Conservation (phyloP, 768 basidiomycete genomes). For the Amanita rubescens region DNA sequence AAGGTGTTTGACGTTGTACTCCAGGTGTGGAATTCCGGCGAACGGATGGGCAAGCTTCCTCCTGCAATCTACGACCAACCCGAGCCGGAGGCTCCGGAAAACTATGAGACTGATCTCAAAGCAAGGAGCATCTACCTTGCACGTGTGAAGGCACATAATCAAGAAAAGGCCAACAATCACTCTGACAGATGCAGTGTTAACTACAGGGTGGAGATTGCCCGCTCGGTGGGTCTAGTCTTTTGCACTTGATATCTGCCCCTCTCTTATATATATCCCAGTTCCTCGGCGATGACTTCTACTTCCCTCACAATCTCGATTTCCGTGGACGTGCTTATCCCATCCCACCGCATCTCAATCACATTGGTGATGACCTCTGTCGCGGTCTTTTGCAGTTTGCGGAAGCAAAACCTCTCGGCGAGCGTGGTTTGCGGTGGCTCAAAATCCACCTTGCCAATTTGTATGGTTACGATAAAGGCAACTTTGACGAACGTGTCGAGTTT, state of each 20-base stretch:
- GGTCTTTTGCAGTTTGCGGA: slow-evolving; percentile 82
- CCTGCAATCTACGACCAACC: slow-evolving; percentile 56
- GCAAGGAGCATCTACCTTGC: slow-evolving; percentile 46
- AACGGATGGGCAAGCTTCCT: slow-evolving; percentile 78
- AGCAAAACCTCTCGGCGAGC: slow-evolving; percentile 68
- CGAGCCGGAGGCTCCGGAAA: slow-evolving; percentile 52
- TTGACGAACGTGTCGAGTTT: slow-evolving; percentile 86
- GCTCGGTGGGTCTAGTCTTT: slow-evolving; percentile 51
- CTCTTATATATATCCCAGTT: slow-evolving; percentile 40
- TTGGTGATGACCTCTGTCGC: slow-evolving; percentile 90
- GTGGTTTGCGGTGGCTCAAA: slow-evolving; percentile 90
- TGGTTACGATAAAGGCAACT: slow-evolving; percentile 91
- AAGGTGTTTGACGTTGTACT: slow-evolving; percentile 69
- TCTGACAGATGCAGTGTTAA: slow-evolving; percentile 90
- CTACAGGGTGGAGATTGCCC: slow-evolving; percentile 94
- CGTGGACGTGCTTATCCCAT: slow-evolving; percentile 96
- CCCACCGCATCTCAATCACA: slow-evolving; percentile 91
- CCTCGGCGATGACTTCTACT: slow-evolving; percentile 80
- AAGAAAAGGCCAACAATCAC: slow-evolving; percentile 73
- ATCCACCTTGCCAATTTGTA: slow-evolving; percentile 91
- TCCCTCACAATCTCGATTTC: slow-evolving; percentile 97
- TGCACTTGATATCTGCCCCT: background rate
- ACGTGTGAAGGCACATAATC: slow-evolving; percentile 46
- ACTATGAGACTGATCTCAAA: slow-evolving; percentile 41
- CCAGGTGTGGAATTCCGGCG: slow-evolving; percentile 82